phyloP scores from a whole-genome alignment of 441 rosid genomes.

The Brassica balearica region DNA sequence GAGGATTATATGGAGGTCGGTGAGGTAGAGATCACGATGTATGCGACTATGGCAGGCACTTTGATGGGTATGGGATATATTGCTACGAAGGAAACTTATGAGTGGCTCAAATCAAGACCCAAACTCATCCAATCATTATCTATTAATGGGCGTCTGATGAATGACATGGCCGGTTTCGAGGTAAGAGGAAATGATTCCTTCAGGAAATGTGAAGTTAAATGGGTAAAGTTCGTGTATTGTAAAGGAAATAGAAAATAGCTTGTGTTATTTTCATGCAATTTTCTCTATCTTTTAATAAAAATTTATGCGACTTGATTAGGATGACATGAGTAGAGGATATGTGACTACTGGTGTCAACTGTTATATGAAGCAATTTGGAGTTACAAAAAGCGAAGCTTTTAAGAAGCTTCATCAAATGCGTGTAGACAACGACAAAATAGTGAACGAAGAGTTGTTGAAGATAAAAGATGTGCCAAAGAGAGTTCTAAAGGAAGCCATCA shows the following conservation, averaged over 20 bases:
- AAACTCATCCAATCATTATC: neutral
- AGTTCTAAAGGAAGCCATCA: constrained; percentile 9
- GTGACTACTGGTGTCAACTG: constrained; percentile 1
- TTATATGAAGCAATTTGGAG: constrained; percentile 20
- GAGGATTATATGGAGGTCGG: constrained; percentile 18
- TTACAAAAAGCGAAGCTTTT: constrained; percentile 2
- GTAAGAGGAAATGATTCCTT: neutral
- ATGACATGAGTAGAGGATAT: constrained; percentile 26
- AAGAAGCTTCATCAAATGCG: neutral
- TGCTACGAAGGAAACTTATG: constrained; percentile 8
- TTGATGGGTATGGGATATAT: constrained; percentile 12
- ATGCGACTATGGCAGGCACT: neutral
- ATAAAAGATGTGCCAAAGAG: constrained; percentile 6
- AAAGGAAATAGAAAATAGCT: neutral
- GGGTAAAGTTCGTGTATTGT: neutral
- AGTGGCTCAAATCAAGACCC: constrained; percentile 31
- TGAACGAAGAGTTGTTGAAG: constrained; percentile 14
- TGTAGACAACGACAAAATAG: neutral
- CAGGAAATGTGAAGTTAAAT: neutral
- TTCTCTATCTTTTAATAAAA: neutral
- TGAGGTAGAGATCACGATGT: constrained; percentile 4
- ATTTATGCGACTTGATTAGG: constrained; percentile 3
- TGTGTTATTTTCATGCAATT: neutral
- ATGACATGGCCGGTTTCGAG: constrained; percentile 26
- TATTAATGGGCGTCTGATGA: constrained; percentile 13